Evolutionary conservation across 352 stramenopile species (phyloP).

Genomic region (Phytopythium sindhum): DNA sequence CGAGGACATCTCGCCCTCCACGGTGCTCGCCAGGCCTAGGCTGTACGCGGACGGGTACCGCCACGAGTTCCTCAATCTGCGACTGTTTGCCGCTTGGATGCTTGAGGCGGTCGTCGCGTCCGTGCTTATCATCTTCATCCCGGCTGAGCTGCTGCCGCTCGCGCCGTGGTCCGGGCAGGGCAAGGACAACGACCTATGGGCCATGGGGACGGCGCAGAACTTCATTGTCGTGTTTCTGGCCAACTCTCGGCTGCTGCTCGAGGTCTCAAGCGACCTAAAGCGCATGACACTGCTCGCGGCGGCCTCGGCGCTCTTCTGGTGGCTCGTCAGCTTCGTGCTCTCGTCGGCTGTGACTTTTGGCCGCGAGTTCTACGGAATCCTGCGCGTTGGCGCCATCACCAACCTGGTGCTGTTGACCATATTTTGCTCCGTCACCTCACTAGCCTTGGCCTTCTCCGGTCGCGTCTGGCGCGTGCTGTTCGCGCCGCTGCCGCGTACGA

Average conservation of each 20-base stretch:
- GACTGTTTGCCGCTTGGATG: constrained; percentile 56
- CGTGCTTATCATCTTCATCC: constrained; percentile 44
- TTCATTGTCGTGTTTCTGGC: constrained; percentile 56
- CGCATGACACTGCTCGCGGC: constrained; percentile 28
- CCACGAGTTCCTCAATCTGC: constrained; percentile 48
- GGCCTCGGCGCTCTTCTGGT: constrained; percentile 44
- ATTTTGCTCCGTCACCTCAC: constrained; percentile 28
- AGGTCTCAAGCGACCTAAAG: constrained; percentile 30
- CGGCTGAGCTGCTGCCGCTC: constrained; percentile 33
- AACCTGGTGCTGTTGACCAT: constrained; percentile 32
- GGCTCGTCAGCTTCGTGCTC: constrained; percentile 41
- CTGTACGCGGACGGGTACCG: constrained; percentile 53
- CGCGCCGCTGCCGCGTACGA: constrained; percentile 34
- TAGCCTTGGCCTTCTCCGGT: constrained; percentile 26
- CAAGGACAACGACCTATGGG: constrained; percentile 67
- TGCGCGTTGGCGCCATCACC: constrained; percentile 37
- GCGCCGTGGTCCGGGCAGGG: constrained; percentile 41
- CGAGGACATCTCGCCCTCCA: constrained; percentile 47
- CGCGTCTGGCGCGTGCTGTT: constrained; percentile 36
- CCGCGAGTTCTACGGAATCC: constrained; percentile 58
- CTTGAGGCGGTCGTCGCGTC: constrained; percentile 47
- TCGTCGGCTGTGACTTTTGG: constrained; percentile 51
- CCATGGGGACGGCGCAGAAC: constrained; percentile 64
- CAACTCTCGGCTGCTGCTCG: constrained; percentile 44
- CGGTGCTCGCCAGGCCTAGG: constrained; percentile 37